phyloP scores from a whole-genome alignment of 1,284 basidiomycete genomes.

The Fistulinella staudtii region DNA sequence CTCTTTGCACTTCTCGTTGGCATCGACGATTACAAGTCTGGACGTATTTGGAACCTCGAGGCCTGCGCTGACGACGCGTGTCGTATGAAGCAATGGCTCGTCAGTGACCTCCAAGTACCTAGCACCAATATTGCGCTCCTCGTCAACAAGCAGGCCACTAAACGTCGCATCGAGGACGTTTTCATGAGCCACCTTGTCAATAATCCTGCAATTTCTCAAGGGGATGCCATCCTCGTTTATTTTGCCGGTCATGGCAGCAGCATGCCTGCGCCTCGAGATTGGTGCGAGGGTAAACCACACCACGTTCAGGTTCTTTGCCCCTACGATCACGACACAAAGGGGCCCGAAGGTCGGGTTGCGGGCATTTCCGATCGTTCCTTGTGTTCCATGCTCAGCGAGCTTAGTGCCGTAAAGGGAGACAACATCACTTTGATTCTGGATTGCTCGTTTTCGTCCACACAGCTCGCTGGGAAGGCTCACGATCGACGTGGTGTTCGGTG shows the following conservation, averaged over 20 bases:
- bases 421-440: slow-evolving; percentile 66
- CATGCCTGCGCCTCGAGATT: slow-evolving; percentile 50
- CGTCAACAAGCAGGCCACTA: slow-evolving; percentile 55
- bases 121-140: slow-evolving; percentile 54
- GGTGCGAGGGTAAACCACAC: slow-evolving; percentile 44
- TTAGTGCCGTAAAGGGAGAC: slow-evolving; percentile 54
- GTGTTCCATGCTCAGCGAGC: slow-evolving; percentile 51
- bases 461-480: slow-evolving; percentile 36
- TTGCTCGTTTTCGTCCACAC: slow-evolving; percentile 53
- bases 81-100: slow-evolving; percentile 52
- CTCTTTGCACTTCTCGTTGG: slow-evolving; percentile 62
- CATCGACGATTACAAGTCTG: slow-evolving; percentile 61
- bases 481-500: slow-evolving; percentile 48
- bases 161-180: slow-evolving; percentile 51
- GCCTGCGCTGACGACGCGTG: slow-evolving; percentile 60
- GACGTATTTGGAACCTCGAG: slow-evolving; percentile 59
- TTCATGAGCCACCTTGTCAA: slow-evolving; percentile 58
- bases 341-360: slow-evolving; percentile 43
- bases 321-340: slow-evolving; percentile 55
- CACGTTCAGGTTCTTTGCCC: slow-evolving; percentile 58
- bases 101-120: slow-evolving; percentile 52
- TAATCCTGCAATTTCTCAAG: slow-evolving; percentile 52
- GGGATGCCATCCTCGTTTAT: slow-evolving; percentile 62
- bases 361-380: slow-evolving; percentile 66
- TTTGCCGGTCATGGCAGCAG: slow-evolving; percentile 66